phyloP scores from a whole-genome alignment of 805 yeast species.

The Yamadazyma phyllophila region DNA sequence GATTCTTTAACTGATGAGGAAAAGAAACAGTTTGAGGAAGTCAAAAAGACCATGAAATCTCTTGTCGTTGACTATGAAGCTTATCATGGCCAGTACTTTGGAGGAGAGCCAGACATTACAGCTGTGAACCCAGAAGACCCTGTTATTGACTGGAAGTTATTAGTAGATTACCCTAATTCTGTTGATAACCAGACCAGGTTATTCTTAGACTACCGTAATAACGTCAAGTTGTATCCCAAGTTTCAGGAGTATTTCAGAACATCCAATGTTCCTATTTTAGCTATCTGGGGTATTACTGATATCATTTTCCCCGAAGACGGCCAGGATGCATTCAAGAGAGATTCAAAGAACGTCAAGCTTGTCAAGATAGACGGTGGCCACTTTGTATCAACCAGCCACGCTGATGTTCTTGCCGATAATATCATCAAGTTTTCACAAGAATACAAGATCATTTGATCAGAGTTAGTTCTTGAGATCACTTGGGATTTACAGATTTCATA shows the following conservation, averaged over 20 bases:
- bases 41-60: constrained; percentile 14
- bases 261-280: constrained; percentile 33
- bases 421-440: constrained; percentile 20
- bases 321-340: constrained; percentile 36
- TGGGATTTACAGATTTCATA: no score
- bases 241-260: constrained; percentile 33
- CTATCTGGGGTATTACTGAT: constrained; percentile 44
- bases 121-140: constrained; percentile 31
- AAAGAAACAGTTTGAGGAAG: constrained; percentile 12
- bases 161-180: constrained; percentile 22
- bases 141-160: constrained; percentile 26
- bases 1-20: constrained; percentile 7
- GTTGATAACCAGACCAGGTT: constrained; percentile 29
- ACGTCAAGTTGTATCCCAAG: constrained; percentile 32
- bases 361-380: constrained; percentile 36
- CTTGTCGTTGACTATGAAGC: constrained; percentile 11
- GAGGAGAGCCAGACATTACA: constrained; percentile 23
- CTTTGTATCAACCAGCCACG: constrained; percentile 33
- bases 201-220: constrained; percentile 34
- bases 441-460: constrained; percentile 1
- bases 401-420: constrained; percentile 26
- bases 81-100: constrained; percentile 26
- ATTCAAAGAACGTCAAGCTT: constrained; percentile 24
- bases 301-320: constrained; percentile 32
- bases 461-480: no score